A percentile compares a stretch with the other conserved stretches of the same genome.
Evolutionary conservation across 1,139 yeast species (phyloP).

Genomic region (Trichomonascaceae sp.): DNA sequence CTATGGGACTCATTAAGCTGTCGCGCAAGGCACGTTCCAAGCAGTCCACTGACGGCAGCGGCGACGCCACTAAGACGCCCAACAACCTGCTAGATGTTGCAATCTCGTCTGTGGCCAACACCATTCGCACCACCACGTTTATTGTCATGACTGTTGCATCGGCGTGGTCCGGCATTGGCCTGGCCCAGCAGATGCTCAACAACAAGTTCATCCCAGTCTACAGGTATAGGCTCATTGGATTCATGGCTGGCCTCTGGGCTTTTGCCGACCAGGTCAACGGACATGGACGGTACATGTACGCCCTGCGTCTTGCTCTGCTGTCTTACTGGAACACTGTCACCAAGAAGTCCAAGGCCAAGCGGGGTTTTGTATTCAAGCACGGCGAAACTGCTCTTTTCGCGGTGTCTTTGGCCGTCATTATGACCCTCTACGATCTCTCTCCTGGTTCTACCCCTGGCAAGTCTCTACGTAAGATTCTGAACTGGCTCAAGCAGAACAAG

Average conservation of each 20-base stretch:
- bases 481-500: conserved; percentile 22
- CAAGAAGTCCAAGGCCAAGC: conserved; percentile 11
- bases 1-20: conserved; percentile 5
- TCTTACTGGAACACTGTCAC: conserved; percentile 26
- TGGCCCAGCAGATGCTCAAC: conserved; percentile 22
- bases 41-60: background rate
- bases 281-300: conserved; percentile 25
- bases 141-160: conserved; percentile 27
- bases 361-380: conserved; percentile 7
- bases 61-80: background rate
- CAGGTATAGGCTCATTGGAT: conserved; percentile 28
- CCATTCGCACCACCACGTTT: conserved; percentile 22
- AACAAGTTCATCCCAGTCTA: conserved; percentile 20
- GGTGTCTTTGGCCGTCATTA: conserved; percentile 21
- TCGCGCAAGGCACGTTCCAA: conserved; percentile 1
- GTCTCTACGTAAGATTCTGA: conserved; percentile 19
- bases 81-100: conserved; percentile 5
- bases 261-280: conserved; percentile 25
- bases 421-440: conserved; percentile 22
- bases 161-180: conserved; percentile 30
- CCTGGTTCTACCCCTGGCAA: conserved; percentile 26
- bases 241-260: conserved; percentile 30
- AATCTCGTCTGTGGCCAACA: conserved; percentile 14
- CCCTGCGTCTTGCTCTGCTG: conserved; percentile 25
- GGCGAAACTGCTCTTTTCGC: conserved; percentile 26